Evolutionary conservation across 495 filamentous ascomycete genomes (phyloP).

Genomic region (Talaromyces adpressus): DNA sequence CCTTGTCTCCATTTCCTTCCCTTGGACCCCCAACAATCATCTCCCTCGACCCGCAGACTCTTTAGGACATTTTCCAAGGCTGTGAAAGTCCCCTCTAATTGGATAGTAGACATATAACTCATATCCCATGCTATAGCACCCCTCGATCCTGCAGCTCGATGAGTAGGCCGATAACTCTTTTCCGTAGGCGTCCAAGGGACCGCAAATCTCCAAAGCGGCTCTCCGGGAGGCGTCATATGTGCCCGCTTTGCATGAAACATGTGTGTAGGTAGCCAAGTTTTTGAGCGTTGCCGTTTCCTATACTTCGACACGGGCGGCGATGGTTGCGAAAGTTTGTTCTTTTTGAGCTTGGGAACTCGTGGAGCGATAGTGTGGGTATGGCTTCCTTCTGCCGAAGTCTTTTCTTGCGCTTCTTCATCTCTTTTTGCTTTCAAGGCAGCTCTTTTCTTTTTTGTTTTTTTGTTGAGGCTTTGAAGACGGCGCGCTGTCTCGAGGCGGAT

Average conservation of each 20-base stretch:
- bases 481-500: slow-evolving; percentile 80
- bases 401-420: slow-evolving; percentile 24
- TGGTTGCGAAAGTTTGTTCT: slow-evolving; percentile 60
- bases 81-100: slow-evolving; percentile 59
- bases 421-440: slow-evolving; percentile 25
- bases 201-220: slow-evolving; percentile 84
- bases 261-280: slow-evolving; percentile 94
- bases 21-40: slow-evolving; percentile 50
- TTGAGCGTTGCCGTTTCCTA: slow-evolving; percentile 77
- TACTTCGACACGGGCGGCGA: slow-evolving; percentile 62
- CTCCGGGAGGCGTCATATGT: slow-evolving; percentile 68
- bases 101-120: slow-evolving; percentile 88
- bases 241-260: slow-evolving; percentile 91
- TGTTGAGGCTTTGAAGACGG: slow-evolving; percentile 57
- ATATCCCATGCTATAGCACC: slow-evolving; percentile 82
- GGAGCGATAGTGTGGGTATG: slow-evolving; percentile 35
- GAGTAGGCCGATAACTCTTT: slow-evolving; percentile 83
- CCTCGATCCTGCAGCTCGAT: slow-evolving; percentile 65
- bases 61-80: slow-evolving; percentile 59
- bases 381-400: slow-evolving; percentile 24
- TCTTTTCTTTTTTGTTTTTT: slow-evolving; percentile 45
- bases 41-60: slow-evolving; percentile 48
- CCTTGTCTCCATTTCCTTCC: slow-evolving; percentile 72
- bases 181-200: slow-evolving; percentile 76
- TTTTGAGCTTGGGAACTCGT: slow-evolving; percentile 61